A percentile compares a stretch with the other conserved stretches of the same genome.
Conservation (phyloP, 495 filamentous ascomycete species). For the Penicillium argentinense region DNA sequence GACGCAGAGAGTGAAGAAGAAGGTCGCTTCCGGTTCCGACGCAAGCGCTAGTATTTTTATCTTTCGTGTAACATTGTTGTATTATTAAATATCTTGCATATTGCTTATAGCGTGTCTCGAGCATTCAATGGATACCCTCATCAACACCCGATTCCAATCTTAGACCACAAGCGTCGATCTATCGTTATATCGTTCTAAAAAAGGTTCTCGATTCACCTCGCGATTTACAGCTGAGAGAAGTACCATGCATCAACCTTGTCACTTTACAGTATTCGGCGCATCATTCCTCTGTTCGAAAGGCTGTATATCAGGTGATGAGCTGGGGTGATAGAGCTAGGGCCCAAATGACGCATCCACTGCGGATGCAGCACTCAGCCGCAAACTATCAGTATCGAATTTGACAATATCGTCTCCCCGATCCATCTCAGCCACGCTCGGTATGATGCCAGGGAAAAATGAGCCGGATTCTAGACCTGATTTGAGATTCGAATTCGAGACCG, state of each 20-base stretch:
- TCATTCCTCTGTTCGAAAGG: background rate
- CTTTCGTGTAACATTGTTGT: too few species aligned
- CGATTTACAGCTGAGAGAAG: background rate
- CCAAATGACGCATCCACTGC: too few species aligned
- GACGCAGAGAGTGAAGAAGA: conserved; percentile 53
- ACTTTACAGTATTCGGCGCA: background rate
- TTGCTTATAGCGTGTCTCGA: conserved; percentile 4
- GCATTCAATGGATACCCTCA: conserved; percentile 24
- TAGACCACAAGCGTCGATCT: too few species aligned
- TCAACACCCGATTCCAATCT: conserved; percentile 1
- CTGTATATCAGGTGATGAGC: background rate
- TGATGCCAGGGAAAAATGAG: background rate
- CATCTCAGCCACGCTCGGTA: background rate
- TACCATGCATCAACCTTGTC: background rate
- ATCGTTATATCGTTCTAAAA: too few species aligned
- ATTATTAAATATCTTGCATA: background rate
- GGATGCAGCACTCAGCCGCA: background rate
- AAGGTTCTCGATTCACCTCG: conserved; percentile 26
- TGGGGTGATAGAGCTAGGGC: too few species aligned
- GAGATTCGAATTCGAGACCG: background rate
- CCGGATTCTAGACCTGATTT: background rate
- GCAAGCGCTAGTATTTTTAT: conserved; percentile 36
- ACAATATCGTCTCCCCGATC: background rate
- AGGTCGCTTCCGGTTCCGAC: conserved; percentile 58
- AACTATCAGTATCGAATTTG: background rate